A percentile compares a stretch with the other conserved stretches of the same genome.
Conservation (phyloP, 805 yeast genomes). For the Starmerella riodocensis region DNA sequence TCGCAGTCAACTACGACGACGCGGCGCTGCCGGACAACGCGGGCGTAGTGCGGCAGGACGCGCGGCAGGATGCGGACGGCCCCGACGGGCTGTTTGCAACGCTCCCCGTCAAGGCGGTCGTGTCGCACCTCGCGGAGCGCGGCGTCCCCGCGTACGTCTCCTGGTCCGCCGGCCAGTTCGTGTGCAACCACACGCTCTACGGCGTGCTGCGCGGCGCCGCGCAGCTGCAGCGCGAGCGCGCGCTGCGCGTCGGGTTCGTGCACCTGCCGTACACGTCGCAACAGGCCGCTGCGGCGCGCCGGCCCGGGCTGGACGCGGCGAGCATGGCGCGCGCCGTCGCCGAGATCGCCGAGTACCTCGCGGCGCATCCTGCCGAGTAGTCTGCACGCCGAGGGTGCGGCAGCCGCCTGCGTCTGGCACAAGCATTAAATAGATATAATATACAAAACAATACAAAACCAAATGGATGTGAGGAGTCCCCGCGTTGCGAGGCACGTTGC, state of each 20-base stretch:
- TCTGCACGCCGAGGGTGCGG: no score
- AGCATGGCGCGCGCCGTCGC: slow-evolving; percentile 8
- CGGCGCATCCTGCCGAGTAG: no score
- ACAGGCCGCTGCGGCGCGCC: slow-evolving; percentile 4
- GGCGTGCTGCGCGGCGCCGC: slow-evolving; percentile 7
- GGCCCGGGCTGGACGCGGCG: slow-evolving; percentile 7
- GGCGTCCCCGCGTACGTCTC: slow-evolving; percentile 11
- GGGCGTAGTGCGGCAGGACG: slow-evolving; percentile 4
- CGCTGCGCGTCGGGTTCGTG: slow-evolving; percentile 17
- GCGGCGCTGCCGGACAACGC: slow-evolving; percentile 14
- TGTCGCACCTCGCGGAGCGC: slow-evolving; percentile 1
- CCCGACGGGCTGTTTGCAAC: slow-evolving; percentile 17
- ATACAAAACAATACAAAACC: no score
- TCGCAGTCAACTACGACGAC: slow-evolving; percentile 18
- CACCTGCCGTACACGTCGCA: slow-evolving; percentile 16
- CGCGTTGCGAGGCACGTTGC: no score
- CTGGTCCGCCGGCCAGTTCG: slow-evolving; percentile 18
- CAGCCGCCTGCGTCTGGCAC: no score
- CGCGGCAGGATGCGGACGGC: slow-evolving; percentile 4
- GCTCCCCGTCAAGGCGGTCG: slow-evolving; percentile 8
- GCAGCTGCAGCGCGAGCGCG: neutral
- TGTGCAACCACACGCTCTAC: slow-evolving; percentile 18
- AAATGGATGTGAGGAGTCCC: no score
- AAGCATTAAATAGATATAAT: no score
- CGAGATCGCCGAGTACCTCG: neutral